Conservation (phyloP, 495 filamentous ascomycete species). For the Diplogelasinospora grovesii region DNA sequence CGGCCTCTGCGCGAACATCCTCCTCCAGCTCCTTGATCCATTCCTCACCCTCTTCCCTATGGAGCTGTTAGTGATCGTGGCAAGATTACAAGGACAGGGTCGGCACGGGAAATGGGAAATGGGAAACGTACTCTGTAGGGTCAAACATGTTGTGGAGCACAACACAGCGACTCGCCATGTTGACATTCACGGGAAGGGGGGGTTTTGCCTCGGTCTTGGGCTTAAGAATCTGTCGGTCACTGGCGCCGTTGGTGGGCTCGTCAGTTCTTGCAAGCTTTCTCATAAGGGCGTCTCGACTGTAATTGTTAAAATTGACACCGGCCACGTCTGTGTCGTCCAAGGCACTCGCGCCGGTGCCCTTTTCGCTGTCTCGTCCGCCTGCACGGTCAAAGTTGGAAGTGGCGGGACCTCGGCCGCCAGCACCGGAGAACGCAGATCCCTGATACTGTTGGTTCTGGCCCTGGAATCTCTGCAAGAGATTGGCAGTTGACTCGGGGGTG, state of each 20-base stretch:
- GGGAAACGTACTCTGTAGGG: slow-evolving; percentile 67
- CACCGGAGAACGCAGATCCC: slow-evolving; percentile 90
- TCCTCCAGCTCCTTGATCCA: slow-evolving; percentile 95
- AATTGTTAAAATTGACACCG: slow-evolving; percentile 98
- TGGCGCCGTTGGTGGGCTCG: slow-evolving; percentile 61
- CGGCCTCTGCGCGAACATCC: slow-evolving; percentile 89
- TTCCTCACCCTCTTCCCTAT: slow-evolving; percentile 74
- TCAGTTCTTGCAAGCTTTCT: slow-evolving; percentile 94
- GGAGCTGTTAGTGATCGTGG: slow-evolving; percentile 39
- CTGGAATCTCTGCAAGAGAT: slow-evolving; percentile 82
- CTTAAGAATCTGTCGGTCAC: slow-evolving; percentile 64
- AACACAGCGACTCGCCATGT: slow-evolving; percentile 90
- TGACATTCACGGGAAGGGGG: slow-evolving; percentile 76
- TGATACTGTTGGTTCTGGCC: slow-evolving; percentile 76
- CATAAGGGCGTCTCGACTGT: slow-evolving; percentile 96
- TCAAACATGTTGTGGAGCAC: slow-evolving; percentile 95
- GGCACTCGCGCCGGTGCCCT: slow-evolving; percentile 87
- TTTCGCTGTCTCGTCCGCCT: slow-evolving; percentile 83
- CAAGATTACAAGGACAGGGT: too few species aligned
- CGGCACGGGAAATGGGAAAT: background rate
- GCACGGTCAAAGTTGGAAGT: slow-evolving; percentile 91
- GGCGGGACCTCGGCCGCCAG: slow-evolving; percentile 81
- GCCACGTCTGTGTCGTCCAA: slow-evolving; percentile 97
- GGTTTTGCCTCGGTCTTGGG: slow-evolving; percentile 74
- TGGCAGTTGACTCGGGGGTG: slow-evolving; percentile 91